Percentiles rank a stretch among this genome's conserved stretches.
phyloP scores from a whole-genome alignment of 106 monocot species.

The Allium cepa region DNA sequence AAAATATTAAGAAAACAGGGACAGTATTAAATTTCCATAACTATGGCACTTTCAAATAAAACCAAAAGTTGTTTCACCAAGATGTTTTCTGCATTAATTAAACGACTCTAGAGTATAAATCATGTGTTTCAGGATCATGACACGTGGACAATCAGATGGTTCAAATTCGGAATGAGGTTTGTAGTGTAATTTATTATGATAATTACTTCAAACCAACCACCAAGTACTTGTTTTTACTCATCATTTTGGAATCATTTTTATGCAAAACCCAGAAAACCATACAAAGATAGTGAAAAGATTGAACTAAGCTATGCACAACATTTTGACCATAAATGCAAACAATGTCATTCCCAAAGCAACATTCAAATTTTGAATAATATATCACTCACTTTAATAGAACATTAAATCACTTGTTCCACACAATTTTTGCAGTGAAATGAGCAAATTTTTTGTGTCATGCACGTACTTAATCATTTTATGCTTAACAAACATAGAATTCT shows the following conservation, averaged over 20 bases:
- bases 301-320: neutral
- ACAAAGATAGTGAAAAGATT: slow-evolving; percentile 7
- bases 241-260: slow-evolving; percentile 17
- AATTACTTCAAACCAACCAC: neutral
- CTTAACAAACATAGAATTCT: too few relatives aligned
- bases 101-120: neutral
- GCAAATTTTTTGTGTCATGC: too few relatives aligned
- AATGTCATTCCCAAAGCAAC: slow-evolving; percentile 11
- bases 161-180: neutral
- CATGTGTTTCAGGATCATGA: neutral
- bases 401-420: too few relatives aligned
- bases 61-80: neutral
- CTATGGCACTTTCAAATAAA: neutral
- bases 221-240: neutral
- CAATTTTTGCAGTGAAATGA: too few relatives aligned
- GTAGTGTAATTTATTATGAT: slow-evolving; percentile 3
- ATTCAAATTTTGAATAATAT: too few relatives aligned
- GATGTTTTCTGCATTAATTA: neutral
- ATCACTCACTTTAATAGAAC: too few relatives aligned
- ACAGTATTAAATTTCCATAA: neutral
- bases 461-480: too few relatives aligned
- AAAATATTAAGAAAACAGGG: too few relatives aligned
- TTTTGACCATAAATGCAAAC: slow-evolving; percentile 1
- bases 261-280: slow-evolving; percentile 7
- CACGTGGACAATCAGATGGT: neutral